A percentile compares a stretch with the other conserved stretches of the same genome.
phyloP scores from a whole-genome alignment of 1,284 basidiomycete genomes.

The Gomphus bonarii region DNA sequence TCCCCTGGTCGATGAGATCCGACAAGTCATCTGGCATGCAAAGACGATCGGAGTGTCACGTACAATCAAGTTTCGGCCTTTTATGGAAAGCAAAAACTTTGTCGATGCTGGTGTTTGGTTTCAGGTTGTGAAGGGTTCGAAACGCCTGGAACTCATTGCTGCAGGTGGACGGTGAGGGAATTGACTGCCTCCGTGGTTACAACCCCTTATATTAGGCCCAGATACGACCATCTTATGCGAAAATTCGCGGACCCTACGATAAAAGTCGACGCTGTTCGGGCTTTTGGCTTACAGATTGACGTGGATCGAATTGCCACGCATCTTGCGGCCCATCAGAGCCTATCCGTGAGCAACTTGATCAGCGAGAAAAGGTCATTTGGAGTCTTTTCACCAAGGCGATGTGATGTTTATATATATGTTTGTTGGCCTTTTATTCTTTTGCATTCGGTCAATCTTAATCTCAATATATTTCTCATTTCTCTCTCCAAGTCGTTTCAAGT shows the following conservation, averaged over 20 bases:
- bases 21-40: conserved; percentile 53
- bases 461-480: too few species aligned
- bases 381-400: conserved; percentile 77
- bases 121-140: conserved; percentile 60
- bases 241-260: conserved; percentile 41
- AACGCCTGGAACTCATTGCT: conserved; percentile 64
- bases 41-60: conserved; percentile 50
- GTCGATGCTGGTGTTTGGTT: conserved; percentile 60
- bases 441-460: not conserved
- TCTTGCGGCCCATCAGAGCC: conserved; percentile 62
- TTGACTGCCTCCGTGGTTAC: not conserved
- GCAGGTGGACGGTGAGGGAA: conserved; percentile 61
- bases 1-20: conserved; percentile 50
- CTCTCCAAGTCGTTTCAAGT: conserved; percentile 54
- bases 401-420: conserved; percentile 65
- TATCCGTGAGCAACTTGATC: conserved; percentile 56
- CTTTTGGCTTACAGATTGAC: conserved; percentile 68
- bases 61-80: conserved; percentile 56
- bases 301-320: conserved; percentile 71
- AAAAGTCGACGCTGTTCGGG: conserved; percentile 45
- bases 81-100: conserved; percentile 64
- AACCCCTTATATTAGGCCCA: conserved; percentile 19
- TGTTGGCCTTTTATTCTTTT: conserved; percentile 1
- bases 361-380: conserved; percentile 79
- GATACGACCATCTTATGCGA: conserved; percentile 68